These are phyloP conservation scores for Vicia faba DNA, from an alignment of 306 rosid genomes.

Conservation along the genomic window DNA sequence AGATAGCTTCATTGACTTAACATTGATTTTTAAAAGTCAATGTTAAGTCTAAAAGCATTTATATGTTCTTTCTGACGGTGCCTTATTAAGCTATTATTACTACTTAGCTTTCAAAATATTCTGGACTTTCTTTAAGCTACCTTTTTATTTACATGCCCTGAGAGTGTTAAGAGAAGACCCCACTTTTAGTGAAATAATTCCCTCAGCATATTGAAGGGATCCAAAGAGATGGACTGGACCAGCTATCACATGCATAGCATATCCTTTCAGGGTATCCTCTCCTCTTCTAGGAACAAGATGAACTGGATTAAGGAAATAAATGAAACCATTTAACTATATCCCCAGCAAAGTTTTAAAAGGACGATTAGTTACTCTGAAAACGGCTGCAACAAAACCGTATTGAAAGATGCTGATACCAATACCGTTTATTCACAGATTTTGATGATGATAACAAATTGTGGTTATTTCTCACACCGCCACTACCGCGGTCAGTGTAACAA, in stretches of 20 bases:
- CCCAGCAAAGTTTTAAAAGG: neutral
- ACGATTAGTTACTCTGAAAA: too few species aligned
- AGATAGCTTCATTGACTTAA: slow-evolving; percentile 40
- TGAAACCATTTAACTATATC: slow-evolving; percentile 26
- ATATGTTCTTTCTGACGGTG: slow-evolving; percentile 35
- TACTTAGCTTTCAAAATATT: slow-evolving; percentile 50
- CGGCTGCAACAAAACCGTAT: too few species aligned
- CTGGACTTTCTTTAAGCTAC: slow-evolving; percentile 41
- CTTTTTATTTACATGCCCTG: slow-evolving; percentile 48
- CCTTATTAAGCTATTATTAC: slow-evolving; percentile 26
- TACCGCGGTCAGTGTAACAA: too few species aligned
- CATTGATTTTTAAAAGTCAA: slow-evolving; percentile 29
- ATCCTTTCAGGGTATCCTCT: slow-evolving; percentile 38
- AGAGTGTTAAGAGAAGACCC: slow-evolving; percentile 48
- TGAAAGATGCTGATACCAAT: too few species aligned
- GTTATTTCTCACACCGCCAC: too few species aligned
- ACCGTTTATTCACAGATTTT: too few species aligned
- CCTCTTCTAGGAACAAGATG: slow-evolving; percentile 30
- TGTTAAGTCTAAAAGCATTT: slow-evolving; percentile 44
- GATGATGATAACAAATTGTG: too few species aligned
- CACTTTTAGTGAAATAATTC: slow-evolving; percentile 54
- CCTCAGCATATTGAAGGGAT: slow-evolving; percentile 50
- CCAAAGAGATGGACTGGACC: slow-evolving; percentile 53
- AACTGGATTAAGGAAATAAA: slow-evolving; percentile 33
- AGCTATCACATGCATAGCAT: slow-evolving; percentile 39